Evolutionary conservation across 2,329 filamentous ascomycete species (phyloP).

Genomic region (Ophiostoma sp.): DNA sequence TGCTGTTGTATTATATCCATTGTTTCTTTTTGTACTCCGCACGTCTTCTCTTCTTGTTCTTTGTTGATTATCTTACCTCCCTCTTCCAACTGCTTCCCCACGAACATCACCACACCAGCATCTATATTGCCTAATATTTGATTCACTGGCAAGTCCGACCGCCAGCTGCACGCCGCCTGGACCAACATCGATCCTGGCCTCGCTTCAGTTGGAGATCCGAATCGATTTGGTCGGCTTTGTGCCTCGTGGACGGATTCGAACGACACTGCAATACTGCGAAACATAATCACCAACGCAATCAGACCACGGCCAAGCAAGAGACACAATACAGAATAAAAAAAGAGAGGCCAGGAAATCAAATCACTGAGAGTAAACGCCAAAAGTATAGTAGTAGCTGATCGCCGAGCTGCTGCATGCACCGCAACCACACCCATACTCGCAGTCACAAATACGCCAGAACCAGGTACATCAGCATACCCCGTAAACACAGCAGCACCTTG

Average conservation of each 20-base stretch:
- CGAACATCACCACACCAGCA: background rate
- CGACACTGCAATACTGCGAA: background rate
- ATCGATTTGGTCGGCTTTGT: background rate
- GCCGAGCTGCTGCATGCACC: slow-evolving; percentile 2
- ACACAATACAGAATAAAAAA: background rate
- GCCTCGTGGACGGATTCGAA: background rate
- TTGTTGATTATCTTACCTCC: background rate
- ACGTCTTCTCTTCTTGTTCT: background rate
- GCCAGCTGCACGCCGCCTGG: background rate
- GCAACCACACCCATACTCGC: background rate
- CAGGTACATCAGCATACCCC: background rate
- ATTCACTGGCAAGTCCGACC: background rate
- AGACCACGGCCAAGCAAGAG: background rate
- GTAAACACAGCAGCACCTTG: background rate
- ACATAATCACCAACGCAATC: background rate
- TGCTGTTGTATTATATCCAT: background rate
- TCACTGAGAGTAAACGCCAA: background rate
- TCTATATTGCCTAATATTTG: slow-evolving; percentile 5
- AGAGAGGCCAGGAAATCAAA: background rate
- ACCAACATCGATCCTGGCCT: background rate
- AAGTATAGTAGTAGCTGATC: background rate
- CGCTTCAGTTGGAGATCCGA: background rate
- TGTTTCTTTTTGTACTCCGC: background rate
- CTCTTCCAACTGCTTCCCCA: background rate
- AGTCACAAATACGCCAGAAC: background rate